Evolutionary conservation across 163 green algal genomes (phyloP), one percentile per base, ranked within the genome.

Genomic region (Chlamydomonas reinhardtii): DNA sequence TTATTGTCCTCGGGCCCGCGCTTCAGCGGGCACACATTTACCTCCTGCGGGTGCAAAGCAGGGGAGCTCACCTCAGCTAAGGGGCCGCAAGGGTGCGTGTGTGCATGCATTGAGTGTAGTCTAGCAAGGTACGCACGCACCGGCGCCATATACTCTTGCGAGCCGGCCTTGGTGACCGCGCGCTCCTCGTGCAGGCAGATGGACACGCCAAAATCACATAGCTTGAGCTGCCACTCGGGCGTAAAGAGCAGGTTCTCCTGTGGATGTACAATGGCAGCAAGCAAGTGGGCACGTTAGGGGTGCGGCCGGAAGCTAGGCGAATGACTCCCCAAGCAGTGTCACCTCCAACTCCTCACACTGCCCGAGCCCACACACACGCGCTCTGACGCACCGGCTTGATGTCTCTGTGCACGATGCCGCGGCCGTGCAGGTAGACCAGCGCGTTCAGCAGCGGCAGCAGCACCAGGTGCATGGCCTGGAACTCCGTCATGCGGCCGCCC

Each of bases 1-100:
- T 97, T 97, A 91, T 96, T 96, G 86, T 97, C 94, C 70, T 95
- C 81, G 6, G 94, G 93, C 17, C 84, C 83, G 75, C 87, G 92
- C 88, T 97, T 97, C 59, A 95, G 92, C 56, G 94, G 94, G 83
- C 94, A 97, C 32, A 90, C 73, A 54, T 95, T 76, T 66, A 96
- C 91, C 89, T 96, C 71, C 73, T 80, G 73, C 48, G 31, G 2
- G 32, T 54, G 27, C 22, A 2, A 32, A 24, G n/a, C n/a, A n/a
- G n/a, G n/a, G n/a, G n/a, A n/a, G n/a, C n/a, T n/a, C n/a, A n/a
- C n/a, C n/a, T n/a, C 11, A 25, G 25, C 27, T 15, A 4, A 70
- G 22, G 25, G 62, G 25, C 11, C 15, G 62, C 62, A 34, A n/a
- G n/a, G n/a, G n/a, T n/a, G n/a, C n/a, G n/a, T n/a, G n/a, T n/a